Evolutionary conservation across 1,284 basidiomycete species (phyloP), one percentile per base, ranked within the genome.

Genomic region (Phaffia rhodozyma): DNA sequence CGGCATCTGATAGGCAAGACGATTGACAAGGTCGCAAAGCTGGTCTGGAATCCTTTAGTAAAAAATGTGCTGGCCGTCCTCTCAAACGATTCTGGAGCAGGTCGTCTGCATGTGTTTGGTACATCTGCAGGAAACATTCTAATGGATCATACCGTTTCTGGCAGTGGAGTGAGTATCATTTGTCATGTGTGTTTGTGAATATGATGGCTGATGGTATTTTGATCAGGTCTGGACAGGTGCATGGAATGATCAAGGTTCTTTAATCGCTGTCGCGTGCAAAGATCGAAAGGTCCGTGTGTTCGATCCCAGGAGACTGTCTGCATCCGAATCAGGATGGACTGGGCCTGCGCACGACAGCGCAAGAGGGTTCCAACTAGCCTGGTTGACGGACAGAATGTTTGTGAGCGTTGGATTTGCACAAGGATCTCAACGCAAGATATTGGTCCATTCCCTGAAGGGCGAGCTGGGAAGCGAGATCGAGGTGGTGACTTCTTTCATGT

Each of bases 201-300:
- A 16, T 43, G 38, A 43, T 11, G 9, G 47, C 43, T 47, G 48
- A 9, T 30, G 23, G 32, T 21, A 16, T 23, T 1, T 3, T 29
- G 2, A 6, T 9, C 67, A 73, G 71, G 61, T 75, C 23, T 75
- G 72, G 64, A 76, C 75, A 43, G 69, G 74, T 16, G 67, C 72
- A 0, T 76, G 77, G 72, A 73, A 71, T 6, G 71, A 72, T 0
- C 64, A 71, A 6, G 78, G 78, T 0, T 62, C 66, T 21, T 68
- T 68, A 3, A 63, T 79, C 5, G 79, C 78, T 0, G 57, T 78
- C n/a, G 72, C 77, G 0, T 73, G 74, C 18, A 79, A 79, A 66
- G 73, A 77, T 67, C 72, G 74, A 43, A 69, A 70, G 32, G 60
- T 79, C 3, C 63, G 73, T 32, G 69, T 79, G 18, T 67, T 78